phyloP scores from a whole-genome alignment of 495 filamentous ascomycete genomes.

The Daldinia bambusicola region DNA sequence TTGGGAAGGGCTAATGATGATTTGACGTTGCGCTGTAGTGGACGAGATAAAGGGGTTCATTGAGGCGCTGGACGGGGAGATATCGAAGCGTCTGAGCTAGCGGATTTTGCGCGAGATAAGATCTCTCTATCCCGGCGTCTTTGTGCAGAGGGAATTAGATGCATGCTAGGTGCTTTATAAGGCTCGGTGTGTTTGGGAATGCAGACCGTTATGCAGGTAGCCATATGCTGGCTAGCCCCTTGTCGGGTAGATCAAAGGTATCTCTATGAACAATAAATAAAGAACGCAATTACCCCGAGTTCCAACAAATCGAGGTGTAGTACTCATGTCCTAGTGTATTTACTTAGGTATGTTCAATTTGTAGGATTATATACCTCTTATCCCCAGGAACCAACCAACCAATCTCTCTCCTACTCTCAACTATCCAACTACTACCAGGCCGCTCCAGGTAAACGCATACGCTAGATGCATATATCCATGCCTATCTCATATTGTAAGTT shows the following conservation, averaged over 20 bases:
- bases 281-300: background rate
- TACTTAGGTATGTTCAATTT: background rate
- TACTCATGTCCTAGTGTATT: background rate
- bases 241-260: background rate
- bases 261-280: background rate
- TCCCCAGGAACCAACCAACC: background rate
- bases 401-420: background rate
- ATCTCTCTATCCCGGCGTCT: background rate
- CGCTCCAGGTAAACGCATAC: background rate
- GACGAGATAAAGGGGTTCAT: conserved; percentile 66
- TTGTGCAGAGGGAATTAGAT: conserved; percentile 3
- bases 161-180: background rate
- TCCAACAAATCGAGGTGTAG: background rate
- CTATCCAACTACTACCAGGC: background rate
- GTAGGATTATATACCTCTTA: background rate
- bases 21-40: conserved; percentile 57
- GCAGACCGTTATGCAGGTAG: background rate
- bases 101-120: background rate
- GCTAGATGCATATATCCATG: background rate
- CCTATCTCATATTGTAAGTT: too few relatives aligned
- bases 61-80: conserved; percentile 58
- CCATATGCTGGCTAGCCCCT: background rate
- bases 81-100: conserved; percentile 33
- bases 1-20: too few relatives aligned
- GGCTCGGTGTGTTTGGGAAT: background rate